Evolutionary conservation across 164 flowering plant species (phyloP), one percentile per base, ranked within the genome.

Genomic region (Berberis vulgaris): DNA sequence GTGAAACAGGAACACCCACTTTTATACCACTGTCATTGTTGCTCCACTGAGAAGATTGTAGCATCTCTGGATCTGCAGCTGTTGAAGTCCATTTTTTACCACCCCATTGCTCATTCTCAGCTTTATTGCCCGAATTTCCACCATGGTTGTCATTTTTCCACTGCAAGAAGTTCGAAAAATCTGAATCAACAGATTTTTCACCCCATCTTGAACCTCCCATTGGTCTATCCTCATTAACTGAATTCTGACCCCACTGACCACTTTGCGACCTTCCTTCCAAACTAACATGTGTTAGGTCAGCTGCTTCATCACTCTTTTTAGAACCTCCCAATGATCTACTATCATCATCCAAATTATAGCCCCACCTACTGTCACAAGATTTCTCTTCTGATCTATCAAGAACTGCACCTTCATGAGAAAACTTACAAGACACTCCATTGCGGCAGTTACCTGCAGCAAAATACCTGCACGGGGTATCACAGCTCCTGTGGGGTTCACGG

Each of bases 371-470:
- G 71, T 77, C 80, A 4, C 41, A 63, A 47, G 74, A 69, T 49
- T 75, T 80, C 46, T 71, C 67, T 6, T 76, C 80, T 12, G 80
- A 73, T 60, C 69, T 70, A 44, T 39, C 61, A 59, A 43, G 55
- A 42, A 49, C 45, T 57, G 72, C 70, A 62, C 49, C 68, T 50
- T 77, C 72, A 78, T 91, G 97, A 69, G 87, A 82, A 72, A 85
- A 86, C 71, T 74, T 79, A 72, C 97, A 91, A 66, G 66, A 42
- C 47, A 74, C 80, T 40, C 96, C 87, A 57, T 78, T 77, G 2
- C 82, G 80, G 74, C 96, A 91, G 58, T 72, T 73, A 45, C 96
- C 96, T 1, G 77, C 75, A 49, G 81, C 79, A 78, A 84, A 88
- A 67, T 66, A 91, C 67, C 74, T 87, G 77, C 97, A 91, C 54